Evolutionary conservation across 345 rosid genomes (phyloP).

Genomic region (Combretum micranthum): DNA sequence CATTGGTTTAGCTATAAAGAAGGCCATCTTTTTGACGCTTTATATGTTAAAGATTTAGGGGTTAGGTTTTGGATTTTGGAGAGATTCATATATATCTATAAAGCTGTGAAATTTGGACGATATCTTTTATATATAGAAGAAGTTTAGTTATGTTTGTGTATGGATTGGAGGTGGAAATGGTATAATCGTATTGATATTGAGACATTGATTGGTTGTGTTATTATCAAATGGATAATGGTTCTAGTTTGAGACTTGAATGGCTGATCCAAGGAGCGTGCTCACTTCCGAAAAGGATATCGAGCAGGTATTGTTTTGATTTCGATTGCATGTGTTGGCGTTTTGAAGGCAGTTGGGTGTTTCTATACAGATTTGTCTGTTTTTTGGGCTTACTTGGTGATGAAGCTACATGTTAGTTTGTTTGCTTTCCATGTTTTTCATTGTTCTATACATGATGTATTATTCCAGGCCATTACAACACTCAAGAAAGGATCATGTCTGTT

Average conservation of each 20-base stretch:
- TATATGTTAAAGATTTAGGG: too few relatives aligned
- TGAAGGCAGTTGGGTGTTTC: not conserved
- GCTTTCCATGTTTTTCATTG: too few relatives aligned
- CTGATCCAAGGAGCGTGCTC: constrained; percentile 58
- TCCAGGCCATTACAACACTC: constrained; percentile 70
- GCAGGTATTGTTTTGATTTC: constrained; percentile 36
- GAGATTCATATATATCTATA: too few relatives aligned
- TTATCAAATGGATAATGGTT: constrained; percentile 47
- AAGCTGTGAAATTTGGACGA: too few relatives aligned
- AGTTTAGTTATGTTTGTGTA: constrained; percentile 8
- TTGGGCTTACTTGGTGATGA: too few relatives aligned
- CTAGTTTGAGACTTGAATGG: constrained; percentile 48
- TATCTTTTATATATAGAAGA: too few relatives aligned
- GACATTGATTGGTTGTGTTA: constrained; percentile 17
- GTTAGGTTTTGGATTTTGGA: too few relatives aligned
- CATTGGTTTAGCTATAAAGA: too few relatives aligned
- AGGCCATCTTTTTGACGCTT: too few relatives aligned
- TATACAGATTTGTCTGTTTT: too few relatives aligned
- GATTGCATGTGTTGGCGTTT: not conserved
- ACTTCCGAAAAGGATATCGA: constrained; percentile 67
- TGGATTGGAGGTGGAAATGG: constrained; percentile 19
- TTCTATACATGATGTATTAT: not conserved
- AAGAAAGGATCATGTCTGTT: constrained; percentile 81
- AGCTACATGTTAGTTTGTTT: too few relatives aligned
- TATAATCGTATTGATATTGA: constrained; percentile 10